Evolutionary conservation across 768 basidiomycete species (phyloP), one percentile per base, ranked within the genome.

Genomic region (Mycena pura): DNA sequence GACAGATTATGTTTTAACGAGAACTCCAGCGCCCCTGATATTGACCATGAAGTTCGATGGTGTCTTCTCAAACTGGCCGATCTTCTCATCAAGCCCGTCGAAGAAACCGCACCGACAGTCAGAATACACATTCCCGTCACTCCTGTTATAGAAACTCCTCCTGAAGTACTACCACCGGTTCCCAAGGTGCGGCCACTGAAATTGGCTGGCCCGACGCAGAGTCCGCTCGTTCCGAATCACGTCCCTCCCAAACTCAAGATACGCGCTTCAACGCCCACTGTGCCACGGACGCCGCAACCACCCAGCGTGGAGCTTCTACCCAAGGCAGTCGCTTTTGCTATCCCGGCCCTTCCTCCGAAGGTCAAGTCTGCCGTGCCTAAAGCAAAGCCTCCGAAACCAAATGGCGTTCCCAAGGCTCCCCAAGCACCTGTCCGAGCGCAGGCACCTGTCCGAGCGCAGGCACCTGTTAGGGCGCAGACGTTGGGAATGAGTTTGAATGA

Each of bases 41-140:
- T 87, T 54, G 95, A 97, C 72, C 84, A 92, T 69, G 92, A 96
- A 76, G 91, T 96, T 38, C 89, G 95, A 44, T 93, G 94, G 87
- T 93, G 90, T 64, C 78, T 96, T 47, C 81, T 99, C 68, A 98
- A 99, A 75, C 79, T 97, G 22, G 93, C 93, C 6, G 96, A 98
- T 68, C 81, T 96, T 19, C 83, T 95, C 40, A 89, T 96, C 66
- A 87, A 89, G 50, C 91, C 93, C 22, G 79, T 87, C 3, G 88
- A 93, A 58, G 96, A 99, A 74, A 82, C 87, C 2, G 80, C 91
- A 6, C 96, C 96, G 1, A 95, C 93, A 57, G 88, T 96, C 62
- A 92, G 87, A 44, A 88, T 96, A 48, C 91, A 93, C 66, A 86
- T 95, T 52, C 83, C 83, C 38, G 80, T 79, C 25, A 93, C 92